These are phyloP conservation scores for Cercospora citrullina DNA, from an alignment of 2,329 filamentous ascomycete genomes.

Conservation along the genomic window DNA sequence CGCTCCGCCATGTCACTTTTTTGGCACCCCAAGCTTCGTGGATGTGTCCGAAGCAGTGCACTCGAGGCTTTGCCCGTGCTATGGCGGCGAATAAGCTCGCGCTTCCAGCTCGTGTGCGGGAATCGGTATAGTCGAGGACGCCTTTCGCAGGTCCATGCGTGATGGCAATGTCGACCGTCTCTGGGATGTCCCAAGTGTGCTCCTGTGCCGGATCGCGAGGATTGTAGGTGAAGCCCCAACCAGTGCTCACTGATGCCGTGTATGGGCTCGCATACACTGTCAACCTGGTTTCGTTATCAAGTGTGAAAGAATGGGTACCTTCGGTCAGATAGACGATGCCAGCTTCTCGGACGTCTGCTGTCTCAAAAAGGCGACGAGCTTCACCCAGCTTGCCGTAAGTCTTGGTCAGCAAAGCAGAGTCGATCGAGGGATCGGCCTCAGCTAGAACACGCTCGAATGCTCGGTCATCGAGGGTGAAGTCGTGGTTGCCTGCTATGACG, in stretches of 20 bases:
- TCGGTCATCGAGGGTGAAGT: slow-evolving; percentile 54
- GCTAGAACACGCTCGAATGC: slow-evolving; percentile 23
- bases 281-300: slow-evolving; percentile 53
- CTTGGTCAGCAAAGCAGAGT: slow-evolving; percentile 7
- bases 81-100: slow-evolving; percentile 55
- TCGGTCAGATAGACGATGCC: slow-evolving; percentile 60
- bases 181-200: slow-evolving; percentile 36
- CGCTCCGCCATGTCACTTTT: slow-evolving; percentile 43
- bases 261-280: slow-evolving; percentile 57
- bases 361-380: slow-evolving; percentile 25
- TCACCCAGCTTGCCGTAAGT: slow-evolving; percentile 21
- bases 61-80: slow-evolving; percentile 50
- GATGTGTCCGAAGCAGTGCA: slow-evolving; percentile 66
- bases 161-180: slow-evolving; percentile 56
- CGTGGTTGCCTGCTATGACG: slow-evolving; percentile 65
- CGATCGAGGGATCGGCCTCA: not conserved
- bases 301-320: slow-evolving; percentile 49
- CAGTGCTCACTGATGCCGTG: slow-evolving; percentile 53
- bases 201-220: slow-evolving; percentile 45
- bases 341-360: slow-evolving; percentile 41
- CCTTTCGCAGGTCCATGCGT: slow-evolving; percentile 61
- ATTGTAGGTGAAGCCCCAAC: slow-evolving; percentile 54
- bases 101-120: slow-evolving; percentile 53
- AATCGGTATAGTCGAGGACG: slow-evolving; percentile 49
- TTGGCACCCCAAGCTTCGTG: slow-evolving; percentile 56